Percentiles rank a stretch among this genome's conserved stretches.
Evolutionary conservation across 495 filamentous ascomycete genomes (phyloP).

Genomic region (Acidiella bohemica): DNA sequence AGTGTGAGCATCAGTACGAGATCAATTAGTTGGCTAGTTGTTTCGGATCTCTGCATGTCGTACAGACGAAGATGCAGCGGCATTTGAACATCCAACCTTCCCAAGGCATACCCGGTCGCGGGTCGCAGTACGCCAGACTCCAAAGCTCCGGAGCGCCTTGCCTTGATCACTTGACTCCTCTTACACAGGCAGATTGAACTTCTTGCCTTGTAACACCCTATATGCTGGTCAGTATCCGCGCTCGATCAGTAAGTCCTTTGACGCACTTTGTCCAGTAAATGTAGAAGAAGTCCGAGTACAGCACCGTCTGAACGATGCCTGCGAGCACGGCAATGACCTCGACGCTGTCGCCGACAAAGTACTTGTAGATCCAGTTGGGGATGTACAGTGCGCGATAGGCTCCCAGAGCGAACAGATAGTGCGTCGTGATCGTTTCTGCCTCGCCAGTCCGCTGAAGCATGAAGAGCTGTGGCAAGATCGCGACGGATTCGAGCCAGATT

Average conservation of each 20-base stretch:
- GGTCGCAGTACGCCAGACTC: too few species aligned
- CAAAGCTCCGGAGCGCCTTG: too few species aligned
- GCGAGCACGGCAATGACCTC: slow-evolving; percentile 76
- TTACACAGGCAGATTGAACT: slow-evolving; percentile 24
- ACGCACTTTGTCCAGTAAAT: slow-evolving; percentile 91
- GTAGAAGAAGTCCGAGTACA: slow-evolving; percentile 99
- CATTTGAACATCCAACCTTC: too few species aligned
- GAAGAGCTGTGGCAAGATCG: slow-evolving; percentile 92
- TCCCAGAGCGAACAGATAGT: slow-evolving; percentile 95
- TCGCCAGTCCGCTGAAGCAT: slow-evolving; percentile 96
- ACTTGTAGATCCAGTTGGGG: slow-evolving; percentile 93
- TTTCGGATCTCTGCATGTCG: too few species aligned
- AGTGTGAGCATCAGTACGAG: too few species aligned
- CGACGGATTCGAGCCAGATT: slow-evolving; percentile 93
- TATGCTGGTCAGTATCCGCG: background rate
- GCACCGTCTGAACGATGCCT: slow-evolving; percentile 78
- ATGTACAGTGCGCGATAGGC: slow-evolving; percentile 88
- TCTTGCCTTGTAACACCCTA: slow-evolving; percentile 24
- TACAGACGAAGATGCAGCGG: too few species aligned
- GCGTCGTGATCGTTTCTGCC: slow-evolving; percentile 94
- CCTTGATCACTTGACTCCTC: too few species aligned
- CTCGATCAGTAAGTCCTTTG: background rate
- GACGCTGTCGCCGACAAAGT: slow-evolving; percentile 52
- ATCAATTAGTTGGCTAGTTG: too few species aligned
- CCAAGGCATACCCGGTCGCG: too few species aligned